Evolutionary conservation across 306 rosid species (phyloP).

Genomic region (Pterocarpus santalinus): DNA sequence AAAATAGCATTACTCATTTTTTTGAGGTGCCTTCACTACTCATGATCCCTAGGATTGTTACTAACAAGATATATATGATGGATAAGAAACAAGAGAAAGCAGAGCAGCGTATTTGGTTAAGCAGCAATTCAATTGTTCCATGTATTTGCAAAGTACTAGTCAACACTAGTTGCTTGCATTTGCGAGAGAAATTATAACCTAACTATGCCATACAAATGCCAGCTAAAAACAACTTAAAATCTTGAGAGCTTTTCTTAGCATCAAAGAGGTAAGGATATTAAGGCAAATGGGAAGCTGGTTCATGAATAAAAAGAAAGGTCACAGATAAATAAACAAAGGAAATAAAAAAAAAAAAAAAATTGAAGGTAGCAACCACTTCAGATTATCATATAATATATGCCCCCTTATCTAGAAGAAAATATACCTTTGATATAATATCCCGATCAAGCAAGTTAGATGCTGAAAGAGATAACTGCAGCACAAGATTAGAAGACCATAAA

Average conservation of each 20-base stretch:
- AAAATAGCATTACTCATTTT: too few species aligned
- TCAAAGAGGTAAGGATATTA: background rate
- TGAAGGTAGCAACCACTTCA: background rate
- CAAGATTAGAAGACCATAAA: conserved; percentile 44
- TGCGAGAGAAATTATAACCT: too few species aligned
- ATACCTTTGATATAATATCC: conserved; percentile 67
- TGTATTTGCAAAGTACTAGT: too few species aligned
- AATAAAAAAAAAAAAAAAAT: background rate
- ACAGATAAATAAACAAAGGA: conserved; percentile 2
- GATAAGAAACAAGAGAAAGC: background rate
- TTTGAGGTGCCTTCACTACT: background rate
- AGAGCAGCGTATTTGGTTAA: too few species aligned
- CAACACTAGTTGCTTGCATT: too few species aligned
- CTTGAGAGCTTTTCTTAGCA: background rate
- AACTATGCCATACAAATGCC: too few species aligned
- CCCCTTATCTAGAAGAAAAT: conserved; percentile 1
- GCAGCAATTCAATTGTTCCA: too few species aligned
- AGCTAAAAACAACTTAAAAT: background rate
- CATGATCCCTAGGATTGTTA: background rate
- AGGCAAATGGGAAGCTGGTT: background rate
- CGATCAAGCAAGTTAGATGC: conserved; percentile 72
- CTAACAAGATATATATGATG: background rate
- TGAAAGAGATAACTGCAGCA: conserved; percentile 72
- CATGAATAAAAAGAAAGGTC: background rate
- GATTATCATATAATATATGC: background rate